Evolutionary conservation across 371 early-diverging fungal species (phyloP).

Genomic region (Mortierella sp.): DNA sequence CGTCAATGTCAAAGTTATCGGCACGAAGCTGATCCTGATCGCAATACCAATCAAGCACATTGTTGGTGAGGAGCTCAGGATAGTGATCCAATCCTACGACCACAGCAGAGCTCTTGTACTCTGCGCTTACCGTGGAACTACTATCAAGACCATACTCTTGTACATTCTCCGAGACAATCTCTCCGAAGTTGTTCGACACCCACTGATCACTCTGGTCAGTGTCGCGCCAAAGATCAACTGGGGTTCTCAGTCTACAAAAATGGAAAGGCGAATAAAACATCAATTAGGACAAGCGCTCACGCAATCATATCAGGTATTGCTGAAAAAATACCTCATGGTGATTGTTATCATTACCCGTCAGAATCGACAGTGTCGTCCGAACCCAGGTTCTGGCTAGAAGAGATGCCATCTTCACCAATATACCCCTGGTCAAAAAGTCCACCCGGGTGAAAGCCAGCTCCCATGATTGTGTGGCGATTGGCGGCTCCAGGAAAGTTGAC

Average conservation of each 20-base stretch:
- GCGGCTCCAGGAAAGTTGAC: conserved; percentile 9
- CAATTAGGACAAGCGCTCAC: background rate
- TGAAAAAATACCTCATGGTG: background rate
- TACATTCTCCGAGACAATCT: conserved; percentile 19
- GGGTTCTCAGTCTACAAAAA: conserved; percentile 28
- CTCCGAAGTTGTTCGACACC: conserved; percentile 14
- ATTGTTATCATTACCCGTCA: conserved; percentile 31
- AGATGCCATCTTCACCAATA: background rate
- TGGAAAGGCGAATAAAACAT: background rate
- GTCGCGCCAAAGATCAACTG: conserved; percentile 25
- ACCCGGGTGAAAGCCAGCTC: conserved; percentile 15
- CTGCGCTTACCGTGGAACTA: background rate
- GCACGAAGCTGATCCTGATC: conserved; percentile 12
- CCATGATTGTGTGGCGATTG: conserved; percentile 9
- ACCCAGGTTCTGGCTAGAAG: conserved; percentile 22
- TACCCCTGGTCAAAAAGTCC: conserved; percentile 25
- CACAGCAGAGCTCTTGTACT: background rate
- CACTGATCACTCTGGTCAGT: conserved; percentile 11
- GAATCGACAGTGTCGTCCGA: conserved; percentile 47
- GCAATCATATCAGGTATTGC: background rate
- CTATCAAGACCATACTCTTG: conserved; percentile 8
- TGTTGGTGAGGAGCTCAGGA: conserved; percentile 10
- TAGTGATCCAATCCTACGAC: conserved; percentile 11
- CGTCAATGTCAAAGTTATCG: conserved; percentile 36
- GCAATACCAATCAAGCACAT: conserved; percentile 21